Conservation (phyloP, 495 filamentous ascomycete species). For the Gamarada debralockiae region DNA sequence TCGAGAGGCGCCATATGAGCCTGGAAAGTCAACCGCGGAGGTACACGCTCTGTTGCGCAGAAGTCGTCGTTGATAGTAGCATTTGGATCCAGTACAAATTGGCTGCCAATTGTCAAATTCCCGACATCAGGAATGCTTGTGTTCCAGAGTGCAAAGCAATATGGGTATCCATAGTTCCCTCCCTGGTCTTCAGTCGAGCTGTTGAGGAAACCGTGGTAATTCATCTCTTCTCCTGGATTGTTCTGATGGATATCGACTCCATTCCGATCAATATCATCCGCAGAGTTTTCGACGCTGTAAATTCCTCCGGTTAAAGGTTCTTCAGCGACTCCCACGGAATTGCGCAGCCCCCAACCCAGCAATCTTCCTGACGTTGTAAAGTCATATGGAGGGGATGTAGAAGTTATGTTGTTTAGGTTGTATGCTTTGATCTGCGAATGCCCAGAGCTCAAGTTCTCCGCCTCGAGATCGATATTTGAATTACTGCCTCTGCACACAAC, state of each 20-base stretch:
- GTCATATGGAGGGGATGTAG: slow-evolving; percentile 28
- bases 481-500: slow-evolving; percentile 59
- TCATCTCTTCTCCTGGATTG: slow-evolving; percentile 74
- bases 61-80: slow-evolving; percentile 40
- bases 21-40: slow-evolving; percentile 51
- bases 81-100: slow-evolving; percentile 45
- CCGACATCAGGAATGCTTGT: slow-evolving; percentile 42
- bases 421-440: slow-evolving; percentile 65
- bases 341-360: slow-evolving; percentile 70
- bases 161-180: slow-evolving; percentile 65
- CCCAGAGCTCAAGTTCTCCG: slow-evolving; percentile 43
- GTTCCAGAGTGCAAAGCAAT: slow-evolving; percentile 62
- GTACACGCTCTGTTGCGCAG: slow-evolving; percentile 35
- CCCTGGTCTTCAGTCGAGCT: slow-evolving; percentile 30
- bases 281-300: slow-evolving; percentile 71
- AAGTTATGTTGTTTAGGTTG: slow-evolving; percentile 39
- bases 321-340: slow-evolving; percentile 64
- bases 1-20: slow-evolving; percentile 61
- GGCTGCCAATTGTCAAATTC: slow-evolving; percentile 41
- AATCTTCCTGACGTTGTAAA: slow-evolving; percentile 47
- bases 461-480: slow-evolving; percentile 52
- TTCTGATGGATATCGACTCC: slow-evolving; percentile 59
- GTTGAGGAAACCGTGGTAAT: slow-evolving; percentile 62
- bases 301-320: slow-evolving; percentile 49
- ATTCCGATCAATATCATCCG: slow-evolving; percentile 55